Evolutionary conservation across 2,329 filamentous ascomycete genomes (phyloP).

Genomic region (Tetracladium maxilliforme): DNA sequence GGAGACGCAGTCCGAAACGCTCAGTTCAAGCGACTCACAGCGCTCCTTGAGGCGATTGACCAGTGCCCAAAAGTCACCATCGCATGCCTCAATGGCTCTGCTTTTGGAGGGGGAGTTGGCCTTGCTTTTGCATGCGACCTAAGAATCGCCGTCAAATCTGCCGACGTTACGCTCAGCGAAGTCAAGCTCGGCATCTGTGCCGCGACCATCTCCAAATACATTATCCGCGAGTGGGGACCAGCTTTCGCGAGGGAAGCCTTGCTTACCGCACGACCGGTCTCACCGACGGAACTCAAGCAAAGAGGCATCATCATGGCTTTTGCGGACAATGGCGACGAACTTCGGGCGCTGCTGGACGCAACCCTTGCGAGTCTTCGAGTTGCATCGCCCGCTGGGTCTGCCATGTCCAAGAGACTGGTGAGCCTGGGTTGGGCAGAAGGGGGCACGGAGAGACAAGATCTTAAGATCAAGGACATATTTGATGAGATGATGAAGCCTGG

Average conservation of each 20-base stretch:
- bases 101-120: slow-evolving; percentile 26
- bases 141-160: slow-evolving; percentile 9
- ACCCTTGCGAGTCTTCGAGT: slow-evolving; percentile 9
- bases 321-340: slow-evolving; percentile 5
- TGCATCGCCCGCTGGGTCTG: slow-evolving; percentile 14
- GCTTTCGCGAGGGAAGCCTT: slow-evolving; percentile 20
- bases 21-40: slow-evolving; percentile 9
- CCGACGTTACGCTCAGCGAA: slow-evolving; percentile 19
- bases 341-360: slow-evolving; percentile 10
- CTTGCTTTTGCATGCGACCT: slow-evolving; percentile 26
- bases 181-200: slow-evolving; percentile 21
- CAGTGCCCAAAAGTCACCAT: slow-evolving; percentile 23
- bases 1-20: slow-evolving; percentile 1
- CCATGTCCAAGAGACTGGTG: slow-evolving; percentile 18
- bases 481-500: slow-evolving; percentile 2
- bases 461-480: slow-evolving; percentile 2
- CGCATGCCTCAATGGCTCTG: slow-evolving; percentile 23
- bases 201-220: slow-evolving; percentile 22
- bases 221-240: slow-evolving; percentile 21
- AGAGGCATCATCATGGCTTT: slow-evolving; percentile 11
- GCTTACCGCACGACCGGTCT: slow-evolving; percentile 17
- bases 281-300: slow-evolving; percentile 11
- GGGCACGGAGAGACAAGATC: slow-evolving; percentile 1
- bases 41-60: slow-evolving; percentile 21
- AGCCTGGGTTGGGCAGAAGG: slow-evolving; percentile 11